These are phyloP conservation scores for Hypholoma sublateritium DNA, from an alignment of 768 basidiomycete species.

Conservation along the genomic window DNA sequence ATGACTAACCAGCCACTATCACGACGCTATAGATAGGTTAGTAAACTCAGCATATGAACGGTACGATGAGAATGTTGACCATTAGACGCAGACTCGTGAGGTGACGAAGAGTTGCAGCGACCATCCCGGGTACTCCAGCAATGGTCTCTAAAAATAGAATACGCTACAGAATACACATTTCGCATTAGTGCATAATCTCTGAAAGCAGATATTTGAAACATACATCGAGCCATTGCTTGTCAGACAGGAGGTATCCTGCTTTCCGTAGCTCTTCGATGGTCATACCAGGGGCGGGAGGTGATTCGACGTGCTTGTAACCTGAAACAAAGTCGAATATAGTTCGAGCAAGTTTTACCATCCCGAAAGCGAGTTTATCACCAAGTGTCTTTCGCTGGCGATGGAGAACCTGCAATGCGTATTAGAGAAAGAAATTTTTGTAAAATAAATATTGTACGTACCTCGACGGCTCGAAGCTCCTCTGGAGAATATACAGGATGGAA, in stretches of 20 bases:
- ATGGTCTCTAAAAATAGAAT: constrained; percentile 77
- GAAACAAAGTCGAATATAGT: constrained; percentile 81
- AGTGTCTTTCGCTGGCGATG: constrained; percentile 62
- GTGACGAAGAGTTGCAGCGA: constrained; percentile 86
- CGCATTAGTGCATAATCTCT: not conserved
- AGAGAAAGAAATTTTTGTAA: not conserved
- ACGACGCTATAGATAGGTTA: constrained; percentile 34
- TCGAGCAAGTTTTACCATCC: constrained; percentile 60
- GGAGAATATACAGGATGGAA: constrained; percentile 90
- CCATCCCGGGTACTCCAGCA: constrained; percentile 97
- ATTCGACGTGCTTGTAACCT: constrained; percentile 75
- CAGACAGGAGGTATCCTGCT: constrained; percentile 71
- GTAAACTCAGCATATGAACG: not conserved
- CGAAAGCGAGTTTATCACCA: constrained; percentile 71
- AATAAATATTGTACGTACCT: constrained; percentile 39
- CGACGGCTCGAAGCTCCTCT: constrained; percentile 70
- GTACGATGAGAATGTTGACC: constrained; percentile 41
- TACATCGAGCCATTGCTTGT: constrained; percentile 76
- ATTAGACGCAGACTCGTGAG: constrained; percentile 85
- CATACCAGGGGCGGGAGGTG: constrained; percentile 63
- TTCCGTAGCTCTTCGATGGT: constrained; percentile 71
- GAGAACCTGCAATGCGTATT: constrained; percentile 53
- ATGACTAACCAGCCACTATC: constrained; percentile 49
- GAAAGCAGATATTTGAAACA: constrained; percentile 19
- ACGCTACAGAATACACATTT: constrained; percentile 31